Base-by-base conservation (phyloP, 805 yeast species). In the Yarrowia deformans region DNA sequence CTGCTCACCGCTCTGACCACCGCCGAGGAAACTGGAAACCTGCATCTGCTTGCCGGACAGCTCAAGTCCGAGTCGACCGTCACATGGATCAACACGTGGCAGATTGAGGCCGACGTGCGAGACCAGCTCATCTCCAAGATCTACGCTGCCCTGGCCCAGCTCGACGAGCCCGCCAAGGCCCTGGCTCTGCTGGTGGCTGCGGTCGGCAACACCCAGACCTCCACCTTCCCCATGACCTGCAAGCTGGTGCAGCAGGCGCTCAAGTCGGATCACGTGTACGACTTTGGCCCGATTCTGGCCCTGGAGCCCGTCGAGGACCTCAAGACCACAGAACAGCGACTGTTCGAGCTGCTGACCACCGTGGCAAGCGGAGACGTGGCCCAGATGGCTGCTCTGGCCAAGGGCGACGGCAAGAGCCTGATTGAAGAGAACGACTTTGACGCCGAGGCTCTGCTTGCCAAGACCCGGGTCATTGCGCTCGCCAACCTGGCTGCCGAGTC, bases 81-180 rank as follows among this genome's bases (percentile, higher is more conserved):
- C 43, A 71, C 73, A 69, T 81, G 83, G 83, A 73, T 81, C 61
- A 69, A 69, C 16, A 76, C 75, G 58, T 81, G 84, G 84, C 70
- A 71, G 35, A 68, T 74, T 35, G 69, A 72, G 40, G 72, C 69
- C 14, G 77, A 71, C 18, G 72, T 69, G 55, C 75, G 75, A 69
- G 71, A 72, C 34, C 72, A 69, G 50, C 70, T 79, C 9, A 75
- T 75, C 64, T 43, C 69, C 46, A 73, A 74, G 69, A 71, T 80
- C 46, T 73, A 74, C 45, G 49, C 64, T n/a, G 71, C 71, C n/a
- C 70, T 76, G 61, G 61, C 71, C 32, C 69, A 69, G 14, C 42
- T 54, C 13, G 74, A 70, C 49, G 72, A 70, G 42, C 54, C 73
- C 12, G 67, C 71, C 68, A 73, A 73, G 70, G 72, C 71, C 67